Percentiles rank a stretch among this genome's conserved stretches.
phyloP scores from a whole-genome alignment of 306 rosid genomes.

The Pueraria montana region DNA sequence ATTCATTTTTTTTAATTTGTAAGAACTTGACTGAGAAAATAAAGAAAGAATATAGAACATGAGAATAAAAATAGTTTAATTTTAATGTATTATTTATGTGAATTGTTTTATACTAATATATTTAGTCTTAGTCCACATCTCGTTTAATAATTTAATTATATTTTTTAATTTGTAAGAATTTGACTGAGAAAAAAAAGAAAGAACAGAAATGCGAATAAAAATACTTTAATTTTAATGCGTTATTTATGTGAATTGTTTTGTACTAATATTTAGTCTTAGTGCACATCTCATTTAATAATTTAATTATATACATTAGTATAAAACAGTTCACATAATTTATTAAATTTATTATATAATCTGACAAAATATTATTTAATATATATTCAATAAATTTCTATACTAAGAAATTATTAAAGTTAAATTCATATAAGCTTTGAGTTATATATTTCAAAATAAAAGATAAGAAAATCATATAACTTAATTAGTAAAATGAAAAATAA shows the following conservation, averaged over 20 bases:
- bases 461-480: slow-evolving; percentile 40
- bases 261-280: neutral
- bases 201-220: neutral
- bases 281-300: neutral
- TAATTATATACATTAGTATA: neutral
- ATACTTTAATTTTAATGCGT: neutral
- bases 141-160: too few relatives aligned
- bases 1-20: too few relatives aligned
- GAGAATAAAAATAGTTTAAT: too few relatives aligned
- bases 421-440: neutral
- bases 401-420: neutral
- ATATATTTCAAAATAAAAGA: neutral
- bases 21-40: too few relatives aligned
- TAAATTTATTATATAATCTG: too few relatives aligned
- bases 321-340: neutral
- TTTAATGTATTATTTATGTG: too few relatives aligned
- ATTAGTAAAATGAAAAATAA: too few relatives aligned
- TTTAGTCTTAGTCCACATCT: too few relatives aligned
- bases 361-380: neutral
- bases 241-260: neutral
- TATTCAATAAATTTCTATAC: neutral
- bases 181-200: neutral
- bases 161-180: neutral
- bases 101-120: too few relatives aligned
- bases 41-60: too few relatives aligned